phyloP scores from a whole-genome alignment of 345 rosid genomes.

The Laguncularia racemosa region DNA sequence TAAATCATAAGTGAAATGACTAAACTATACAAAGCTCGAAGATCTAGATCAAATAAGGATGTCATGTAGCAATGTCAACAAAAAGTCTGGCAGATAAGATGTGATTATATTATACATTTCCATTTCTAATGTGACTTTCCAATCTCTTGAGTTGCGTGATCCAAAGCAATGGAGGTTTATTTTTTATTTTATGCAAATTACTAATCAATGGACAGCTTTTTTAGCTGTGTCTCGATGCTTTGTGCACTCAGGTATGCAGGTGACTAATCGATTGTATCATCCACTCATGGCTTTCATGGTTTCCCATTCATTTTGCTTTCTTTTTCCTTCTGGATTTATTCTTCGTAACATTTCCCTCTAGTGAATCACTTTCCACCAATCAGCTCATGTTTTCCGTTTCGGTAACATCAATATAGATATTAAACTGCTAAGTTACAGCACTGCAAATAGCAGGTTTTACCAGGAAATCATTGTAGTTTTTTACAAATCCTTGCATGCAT shows the following conservation, averaged over 20 bases:
- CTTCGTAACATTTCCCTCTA: neutral
- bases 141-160: neutral
- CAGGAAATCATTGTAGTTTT: no score
- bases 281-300: conserved; percentile 11
- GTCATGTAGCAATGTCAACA: conserved; percentile 15
- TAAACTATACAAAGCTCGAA: no score
- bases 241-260: conserved; percentile 26
- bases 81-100: conserved; percentile 1
- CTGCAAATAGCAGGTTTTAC: no score
- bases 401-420: neutral
- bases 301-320: neutral
- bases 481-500: no score
- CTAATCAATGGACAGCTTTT: no score
- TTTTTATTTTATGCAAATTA: conserved; percentile 11
- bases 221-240: conserved; percentile 18
- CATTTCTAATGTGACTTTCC: no score
- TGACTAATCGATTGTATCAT: conserved; percentile 11
- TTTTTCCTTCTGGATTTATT: neutral
- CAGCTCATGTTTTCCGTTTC: neutral
- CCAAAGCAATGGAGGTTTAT: conserved; percentile 5
- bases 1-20: no score
- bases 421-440: no score
- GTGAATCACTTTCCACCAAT: conserved; percentile 6
- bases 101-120: neutral
- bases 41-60: conserved; percentile 12